Evolutionary conservation across 106 monocot species (phyloP), one percentile per base, ranked within the genome.

Genomic region (Acanthochlamys bracteata): DNA sequence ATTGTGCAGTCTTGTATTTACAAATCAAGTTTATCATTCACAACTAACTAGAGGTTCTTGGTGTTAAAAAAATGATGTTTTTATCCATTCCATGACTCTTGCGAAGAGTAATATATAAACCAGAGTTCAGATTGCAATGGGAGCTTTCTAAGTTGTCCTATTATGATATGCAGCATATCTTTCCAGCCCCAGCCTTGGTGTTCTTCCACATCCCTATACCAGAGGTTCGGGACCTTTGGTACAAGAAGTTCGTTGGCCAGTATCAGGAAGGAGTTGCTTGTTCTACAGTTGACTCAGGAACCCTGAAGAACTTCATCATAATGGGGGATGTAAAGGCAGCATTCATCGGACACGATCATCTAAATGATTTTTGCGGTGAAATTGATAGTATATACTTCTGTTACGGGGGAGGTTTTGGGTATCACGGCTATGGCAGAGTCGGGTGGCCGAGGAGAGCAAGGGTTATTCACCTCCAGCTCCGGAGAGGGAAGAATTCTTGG

Each of bases 371-470:
- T 69, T 94, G 89, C 53, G 93, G 93, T 12, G 68, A 86, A 15
- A 61, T 94, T 2, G 64, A 73, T 10, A 73, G 79, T 42, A 75
- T 94, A 60, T 70, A 70, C 69, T 75, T 94, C 53, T 94, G 93
- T 66, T 94, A 89, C 57, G 93, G 89, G 7, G 93, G 93, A 45
- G 93, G 93, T 2, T 94, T 89, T 52, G 93, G 93, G 11, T 94
- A 94, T 63, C 93, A 94, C 75, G 93, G 62, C 4, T 94, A 94
- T 60, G 93, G 93, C 13, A 81, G 77, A 69, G 70, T 74, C 7
- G 55, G 71, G 23, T 89, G 89, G 93, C 72, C 69, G 15, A 71
- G 93, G 72, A 74, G 93, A 64, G 89, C 77, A 25, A 78, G 93
- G 73, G 67, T 94, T 42, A 83, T 94, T 46, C n/a, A 4, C 0